Percentiles rank a stretch among this genome's conserved stretches.
Evolutionary conservation across 75 land plant species (phyloP).

Genomic region (Larix kaempferi): DNA sequence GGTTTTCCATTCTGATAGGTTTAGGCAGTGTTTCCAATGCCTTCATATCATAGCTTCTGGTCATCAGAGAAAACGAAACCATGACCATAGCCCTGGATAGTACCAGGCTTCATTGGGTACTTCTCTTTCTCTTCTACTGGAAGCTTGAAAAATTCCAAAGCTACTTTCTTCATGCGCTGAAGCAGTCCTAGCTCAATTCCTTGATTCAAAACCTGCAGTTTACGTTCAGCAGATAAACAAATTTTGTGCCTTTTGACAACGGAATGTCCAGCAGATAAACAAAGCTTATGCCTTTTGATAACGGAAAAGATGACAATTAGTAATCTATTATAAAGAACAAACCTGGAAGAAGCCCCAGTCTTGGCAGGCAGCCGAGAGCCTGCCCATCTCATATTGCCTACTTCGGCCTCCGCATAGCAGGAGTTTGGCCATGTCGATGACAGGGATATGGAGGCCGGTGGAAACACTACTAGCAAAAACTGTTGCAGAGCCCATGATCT

Average conservation of each 20-base stretch:
- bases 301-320: too few species aligned
- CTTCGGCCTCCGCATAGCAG: not conserved
- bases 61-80: constrained; percentile 65
- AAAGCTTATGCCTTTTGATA: constrained; percentile 23
- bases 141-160: constrained; percentile 39
- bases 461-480: not conserved
- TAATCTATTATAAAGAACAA: not conserved
- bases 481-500: constrained; percentile 21
- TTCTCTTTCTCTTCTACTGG: constrained; percentile 62
- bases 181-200: constrained; percentile 39
- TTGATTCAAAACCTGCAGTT: constrained; percentile 47
- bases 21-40: constrained; percentile 48
- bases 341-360: constrained; percentile 20
- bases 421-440: constrained; percentile 35
- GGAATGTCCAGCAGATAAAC: too few species aligned
- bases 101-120: constrained; percentile 58
- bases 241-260: too few species aligned
- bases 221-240: not conserved
- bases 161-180: constrained; percentile 33
- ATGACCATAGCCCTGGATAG: constrained; percentile 69
- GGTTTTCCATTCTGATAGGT: constrained; percentile 34
- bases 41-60: constrained; percentile 70
- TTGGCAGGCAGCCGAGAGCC: constrained; percentile 25
- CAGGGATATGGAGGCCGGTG: constrained; percentile 28
- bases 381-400: constrained; percentile 19